These are phyloP conservation scores for Fusarium liriodendri DNA, from an alignment of 2,329 filamentous ascomycete genomes.

Conservation along the genomic window DNA sequence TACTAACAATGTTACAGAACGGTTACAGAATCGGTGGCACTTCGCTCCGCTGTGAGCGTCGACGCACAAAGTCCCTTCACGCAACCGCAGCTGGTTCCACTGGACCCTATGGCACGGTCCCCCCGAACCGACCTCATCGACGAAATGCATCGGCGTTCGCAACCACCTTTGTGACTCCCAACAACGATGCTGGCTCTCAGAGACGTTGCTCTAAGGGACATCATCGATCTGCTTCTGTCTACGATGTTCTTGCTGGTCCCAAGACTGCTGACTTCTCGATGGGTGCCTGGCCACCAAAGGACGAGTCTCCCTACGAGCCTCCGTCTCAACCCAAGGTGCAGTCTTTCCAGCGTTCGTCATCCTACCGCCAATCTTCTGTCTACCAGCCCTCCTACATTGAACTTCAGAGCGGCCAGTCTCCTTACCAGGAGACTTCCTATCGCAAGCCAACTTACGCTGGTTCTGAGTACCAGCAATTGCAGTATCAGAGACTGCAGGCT, in stretches of 20 bases:
- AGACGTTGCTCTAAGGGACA: not conserved
- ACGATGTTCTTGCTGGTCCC: not conserved
- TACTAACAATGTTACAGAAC: constrained; percentile 43
- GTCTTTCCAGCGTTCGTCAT: not conserved
- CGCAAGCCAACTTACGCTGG: not conserved
- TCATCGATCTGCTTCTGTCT: not conserved
- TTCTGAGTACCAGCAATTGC: not conserved
- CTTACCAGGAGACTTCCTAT: not conserved
- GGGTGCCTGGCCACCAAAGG: not conserved
- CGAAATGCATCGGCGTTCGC: constrained; percentile 2
- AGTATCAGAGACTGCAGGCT: not conserved
- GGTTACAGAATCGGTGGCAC: constrained; percentile 46
- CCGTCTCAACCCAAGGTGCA: not conserved
- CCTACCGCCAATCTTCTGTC: not conserved
- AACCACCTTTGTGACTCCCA: not conserved
- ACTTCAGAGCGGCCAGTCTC: not conserved
- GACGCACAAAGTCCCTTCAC: constrained; percentile 40
- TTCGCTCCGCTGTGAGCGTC: constrained; percentile 53
- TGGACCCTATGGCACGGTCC: not conserved
- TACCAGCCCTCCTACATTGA: not conserved
- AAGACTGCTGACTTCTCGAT: not conserved
- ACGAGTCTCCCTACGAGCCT: not conserved
- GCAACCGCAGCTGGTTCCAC: not conserved
- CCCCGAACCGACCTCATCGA: constrained; percentile 16
- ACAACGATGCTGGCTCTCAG: not conserved